Evolutionary conservation across 495 filamentous ascomycete genomes (phyloP).

Genomic region (Penicillium coffeae): DNA sequence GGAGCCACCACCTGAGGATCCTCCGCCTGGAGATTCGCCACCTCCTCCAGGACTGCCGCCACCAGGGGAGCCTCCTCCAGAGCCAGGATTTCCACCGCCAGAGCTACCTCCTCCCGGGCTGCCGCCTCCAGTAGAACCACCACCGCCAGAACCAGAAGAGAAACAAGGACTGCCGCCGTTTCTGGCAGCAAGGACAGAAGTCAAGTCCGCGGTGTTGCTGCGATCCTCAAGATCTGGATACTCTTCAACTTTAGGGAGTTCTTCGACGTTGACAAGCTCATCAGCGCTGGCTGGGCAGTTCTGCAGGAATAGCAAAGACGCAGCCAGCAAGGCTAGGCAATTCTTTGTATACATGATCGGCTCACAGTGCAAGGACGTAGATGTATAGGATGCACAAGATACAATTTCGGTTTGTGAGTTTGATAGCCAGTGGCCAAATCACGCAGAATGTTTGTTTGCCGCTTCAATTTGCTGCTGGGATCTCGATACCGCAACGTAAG

Average conservation of each 20-base stretch:
- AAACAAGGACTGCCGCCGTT: background rate
- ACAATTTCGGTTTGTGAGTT: background rate
- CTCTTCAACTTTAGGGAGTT: background rate
- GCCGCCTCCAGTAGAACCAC: too few relatives aligned
- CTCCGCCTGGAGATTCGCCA: too few relatives aligned
- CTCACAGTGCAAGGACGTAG: background rate
- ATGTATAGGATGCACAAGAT: background rate
- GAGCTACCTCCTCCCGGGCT: too few relatives aligned
- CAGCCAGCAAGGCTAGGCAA: slow-evolving; percentile 13
- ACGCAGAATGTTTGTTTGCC: background rate
- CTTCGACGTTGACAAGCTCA: background rate
- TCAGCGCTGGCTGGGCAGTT: slow-evolving; percentile 7
- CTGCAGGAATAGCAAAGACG: slow-evolving; percentile 14
- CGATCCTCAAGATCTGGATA: slow-evolving; percentile 6
- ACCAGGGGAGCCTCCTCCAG: too few relatives aligned
- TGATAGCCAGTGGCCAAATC: background rate
- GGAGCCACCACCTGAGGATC: too few relatives aligned
- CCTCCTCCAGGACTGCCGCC: too few relatives aligned
- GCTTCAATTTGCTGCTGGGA: background rate
- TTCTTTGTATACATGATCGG: slow-evolving; percentile 15
- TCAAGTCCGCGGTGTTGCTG: background rate
- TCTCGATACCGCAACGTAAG: background rate
- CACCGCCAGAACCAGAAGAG: background rate
- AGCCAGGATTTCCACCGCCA: too few relatives aligned
- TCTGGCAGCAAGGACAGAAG: slow-evolving; percentile 5